Percentiles rank a stretch among this genome's conserved stretches.
Evolutionary conservation across 192 early-diverging fungal genomes (phyloP).

Genomic region (Podochytrium sp.): DNA sequence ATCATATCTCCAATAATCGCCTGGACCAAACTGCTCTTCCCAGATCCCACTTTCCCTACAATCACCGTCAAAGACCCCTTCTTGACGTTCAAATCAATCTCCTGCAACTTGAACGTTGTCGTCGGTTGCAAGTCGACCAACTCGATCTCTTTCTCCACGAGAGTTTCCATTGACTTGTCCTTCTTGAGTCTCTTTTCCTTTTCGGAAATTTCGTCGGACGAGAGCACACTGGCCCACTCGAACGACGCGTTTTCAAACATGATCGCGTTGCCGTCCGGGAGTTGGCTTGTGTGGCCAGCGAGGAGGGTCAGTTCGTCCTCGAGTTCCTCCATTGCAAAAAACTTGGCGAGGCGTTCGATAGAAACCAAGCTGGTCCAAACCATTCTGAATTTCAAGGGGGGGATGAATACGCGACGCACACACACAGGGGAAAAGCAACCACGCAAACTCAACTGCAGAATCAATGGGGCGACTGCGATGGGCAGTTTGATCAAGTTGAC

Average conservation of each 20-base stretch:
- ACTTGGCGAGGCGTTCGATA: constrained; percentile 9
- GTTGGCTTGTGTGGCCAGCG: neutral
- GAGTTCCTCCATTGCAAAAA: constrained; percentile 23
- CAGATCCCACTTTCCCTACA: constrained; percentile 80
- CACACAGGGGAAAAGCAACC: neutral
- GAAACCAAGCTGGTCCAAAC: constrained; percentile 6
- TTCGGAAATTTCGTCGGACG: constrained; percentile 52
- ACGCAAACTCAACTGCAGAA: constrained; percentile 31
- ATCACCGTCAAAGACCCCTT: constrained; percentile 70
- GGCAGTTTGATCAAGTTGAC: constrained; percentile 56
- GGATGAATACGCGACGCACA: no score
- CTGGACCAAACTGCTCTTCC: constrained; percentile 81
- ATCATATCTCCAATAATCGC: constrained; percentile 83
- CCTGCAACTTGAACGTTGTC: constrained; percentile 22
- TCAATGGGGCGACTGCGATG: neutral
- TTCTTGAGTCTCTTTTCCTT: neutral
- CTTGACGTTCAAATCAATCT: constrained; percentile 48
- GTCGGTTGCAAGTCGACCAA: neutral
- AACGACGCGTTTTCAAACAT: constrained; percentile 24
- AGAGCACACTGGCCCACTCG: constrained; percentile 18
- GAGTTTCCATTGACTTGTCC: neutral
- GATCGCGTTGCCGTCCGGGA: neutral
- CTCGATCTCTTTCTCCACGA: neutral
- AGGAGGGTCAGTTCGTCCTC: neutral
- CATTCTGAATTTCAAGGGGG: constrained; percentile 1